Percentiles rank a stretch among this genome's conserved stretches.
Evolutionary conservation across 768 basidiomycete genomes (phyloP).

Genomic region (Lentinus brumalis): DNA sequence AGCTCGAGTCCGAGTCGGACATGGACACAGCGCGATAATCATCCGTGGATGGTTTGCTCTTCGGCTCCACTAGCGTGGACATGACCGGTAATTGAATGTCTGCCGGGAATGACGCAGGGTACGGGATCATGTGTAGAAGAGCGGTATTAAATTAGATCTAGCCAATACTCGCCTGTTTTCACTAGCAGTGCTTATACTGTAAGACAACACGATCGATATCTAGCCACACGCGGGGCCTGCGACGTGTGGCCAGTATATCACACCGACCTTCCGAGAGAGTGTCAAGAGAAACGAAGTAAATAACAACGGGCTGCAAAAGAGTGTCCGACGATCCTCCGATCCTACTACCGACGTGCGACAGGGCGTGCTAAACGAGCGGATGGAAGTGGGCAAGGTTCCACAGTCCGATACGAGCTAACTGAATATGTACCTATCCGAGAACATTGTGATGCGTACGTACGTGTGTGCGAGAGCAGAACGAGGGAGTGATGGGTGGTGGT

Average conservation of each 20-base stretch:
- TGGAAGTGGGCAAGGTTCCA: slow-evolving; percentile 3
- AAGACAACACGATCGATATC: slow-evolving; percentile 4
- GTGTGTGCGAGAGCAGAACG: slow-evolving; percentile 1
- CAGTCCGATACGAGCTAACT: slow-evolving; percentile 3
- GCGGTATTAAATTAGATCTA: slow-evolving; percentile 2
- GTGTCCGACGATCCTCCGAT: slow-evolving; percentile 1
- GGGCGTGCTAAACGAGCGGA: slow-evolving; percentile 11
- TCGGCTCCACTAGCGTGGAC: neutral
- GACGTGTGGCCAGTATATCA: neutral
- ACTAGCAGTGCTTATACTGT: slow-evolving; percentile 10
- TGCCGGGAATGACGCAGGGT: neutral
- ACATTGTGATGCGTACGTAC: neutral
- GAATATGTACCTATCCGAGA: slow-evolving; percentile 2
- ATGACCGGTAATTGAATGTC: neutral
- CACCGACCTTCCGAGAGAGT: neutral
- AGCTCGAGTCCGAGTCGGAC: slow-evolving; percentile 3
- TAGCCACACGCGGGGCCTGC: slow-evolving; percentile 4
- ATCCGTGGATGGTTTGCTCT: neutral
- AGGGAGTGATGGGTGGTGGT: neutral
- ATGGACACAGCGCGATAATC: slow-evolving; percentile 3
- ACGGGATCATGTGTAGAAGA: slow-evolving; percentile 1
- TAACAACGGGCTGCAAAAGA: slow-evolving; percentile 2
- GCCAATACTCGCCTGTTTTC: slow-evolving; percentile 7
- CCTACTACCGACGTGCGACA: slow-evolving; percentile 5
- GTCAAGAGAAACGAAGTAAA: neutral